Base-by-base conservation (phyloP, 306 rosid species). In the Casuarina glauca region DNA sequence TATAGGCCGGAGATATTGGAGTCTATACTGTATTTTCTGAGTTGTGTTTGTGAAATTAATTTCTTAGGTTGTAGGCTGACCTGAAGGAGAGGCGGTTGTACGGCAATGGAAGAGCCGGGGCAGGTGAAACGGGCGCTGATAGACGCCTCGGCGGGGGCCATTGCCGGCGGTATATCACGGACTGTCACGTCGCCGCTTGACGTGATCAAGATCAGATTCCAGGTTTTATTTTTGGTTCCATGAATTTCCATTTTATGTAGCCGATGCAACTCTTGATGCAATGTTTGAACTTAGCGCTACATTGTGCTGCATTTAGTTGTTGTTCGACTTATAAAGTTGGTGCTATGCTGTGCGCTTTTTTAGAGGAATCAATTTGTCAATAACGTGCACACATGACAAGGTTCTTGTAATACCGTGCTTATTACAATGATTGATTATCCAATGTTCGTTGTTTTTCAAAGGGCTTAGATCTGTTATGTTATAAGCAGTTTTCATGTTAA, bases 121-220 rank as follows among this genome's bases (percentile, higher is more conserved):
- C 83, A 92, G 80, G 16, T 88, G 70, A 90, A 87, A 78, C 95
- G 97, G 26, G 93, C 91, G 52, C 4, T 81, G 67, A 81, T 89
- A 46, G 97, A 89, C 83, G 61, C 93, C 32, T 61, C 89, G 17
- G 97, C 98, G 10, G 98, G 98, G 13, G 94, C 96, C 42, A 86
- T 89, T 77, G 87, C 98, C 13, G 97, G 98, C 44, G 97, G 87
- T 38, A 86, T 95, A 38, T 92, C 98, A 42, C 84, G 97, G 72
- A 95, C 92, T 2, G 92, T 95, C 8, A 95, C 98, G 45, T 92
- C 97, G 16, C 98, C 97, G 43, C 97, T 92, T 69, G 98, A 95
- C 72, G 98, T 95, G 75, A 95, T 95, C 76, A 95, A 95, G 89
- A 95, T 95, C 87, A 86, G 97, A 80, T 95, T 95, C 72, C 98